These are phyloP conservation scores for Prunus yedoensis DNA, from an alignment of 331 rosid genomes.

Conservation along the genomic window DNA sequence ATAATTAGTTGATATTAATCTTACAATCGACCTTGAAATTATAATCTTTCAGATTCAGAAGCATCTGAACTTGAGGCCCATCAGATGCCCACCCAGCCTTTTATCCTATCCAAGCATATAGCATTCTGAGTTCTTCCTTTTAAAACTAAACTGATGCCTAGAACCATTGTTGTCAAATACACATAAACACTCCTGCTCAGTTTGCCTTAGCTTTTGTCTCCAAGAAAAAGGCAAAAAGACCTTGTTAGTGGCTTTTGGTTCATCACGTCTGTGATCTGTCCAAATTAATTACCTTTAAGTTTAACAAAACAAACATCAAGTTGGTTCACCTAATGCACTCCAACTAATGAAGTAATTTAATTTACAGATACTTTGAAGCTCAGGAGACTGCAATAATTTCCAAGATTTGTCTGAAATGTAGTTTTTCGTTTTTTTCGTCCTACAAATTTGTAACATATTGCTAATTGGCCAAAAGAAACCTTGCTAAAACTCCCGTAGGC, in stretches of 20 bases:
- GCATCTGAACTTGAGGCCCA: not conserved
- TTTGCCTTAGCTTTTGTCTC: not conserved
- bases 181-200: not conserved
- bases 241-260: not conserved
- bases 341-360: not conserved
- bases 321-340: not conserved
- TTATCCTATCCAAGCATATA: not conserved
- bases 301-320: not conserved
- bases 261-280: not conserved
- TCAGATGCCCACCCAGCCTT: not conserved
- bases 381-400: not conserved
- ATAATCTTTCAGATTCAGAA: not conserved
- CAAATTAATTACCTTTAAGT: not conserved
- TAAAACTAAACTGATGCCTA: not conserved
- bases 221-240: not conserved
- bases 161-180: not conserved
- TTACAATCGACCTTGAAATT: not conserved
- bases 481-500: not conserved
- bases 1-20: not conserved
- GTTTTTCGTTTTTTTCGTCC: not conserved
- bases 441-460: not conserved
- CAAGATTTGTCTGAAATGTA: not conserved
- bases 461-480: not conserved
- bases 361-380: not conserved
- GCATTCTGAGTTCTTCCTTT: not conserved